Evolutionary conservation across 768 basidiomycete genomes (phyloP).

Genomic region (Phlebiopsis gigantea): DNA sequence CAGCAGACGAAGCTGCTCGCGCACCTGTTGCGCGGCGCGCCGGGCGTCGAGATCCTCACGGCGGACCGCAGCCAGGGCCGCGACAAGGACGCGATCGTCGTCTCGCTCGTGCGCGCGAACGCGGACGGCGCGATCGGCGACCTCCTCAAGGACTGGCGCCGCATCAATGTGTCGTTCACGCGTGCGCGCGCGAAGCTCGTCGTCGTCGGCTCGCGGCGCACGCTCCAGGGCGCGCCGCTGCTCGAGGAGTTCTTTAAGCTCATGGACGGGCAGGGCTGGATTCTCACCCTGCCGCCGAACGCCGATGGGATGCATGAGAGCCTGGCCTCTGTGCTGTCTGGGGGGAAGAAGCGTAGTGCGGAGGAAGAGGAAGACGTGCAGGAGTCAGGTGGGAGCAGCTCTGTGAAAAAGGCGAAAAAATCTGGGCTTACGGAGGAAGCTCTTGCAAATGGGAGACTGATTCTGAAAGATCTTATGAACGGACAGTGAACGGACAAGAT

Average conservation of each 20-base stretch:
- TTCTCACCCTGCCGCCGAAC: slow-evolving; percentile 47
- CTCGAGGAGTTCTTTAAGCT: slow-evolving; percentile 72
- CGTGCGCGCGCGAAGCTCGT: slow-evolving; percentile 87
- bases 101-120: slow-evolving; percentile 91
- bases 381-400: slow-evolving; percentile 12
- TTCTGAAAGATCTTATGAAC: slow-evolving; percentile 58
- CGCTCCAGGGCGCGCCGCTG: slow-evolving; percentile 57
- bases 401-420: slow-evolving; percentile 34
- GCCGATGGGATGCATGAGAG: slow-evolving; percentile 49
- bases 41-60: slow-evolving; percentile 78
- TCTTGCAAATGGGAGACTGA: slow-evolving; percentile 49
- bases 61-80: slow-evolving; percentile 92
- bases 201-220: slow-evolving; percentile 83
- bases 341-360: slow-evolving; percentile 24
- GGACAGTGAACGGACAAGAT: slow-evolving; percentile 22
- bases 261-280: slow-evolving; percentile 72
- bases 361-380: slow-evolving; percentile 15
- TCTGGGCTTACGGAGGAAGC: slow-evolving; percentile 24
- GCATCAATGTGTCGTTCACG: slow-evolving; percentile 96
- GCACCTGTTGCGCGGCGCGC: slow-evolving; percentile 50
- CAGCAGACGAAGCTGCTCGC: slow-evolving; percentile 92
- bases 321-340: slow-evolving; percentile 7
- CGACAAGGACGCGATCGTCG: slow-evolving; percentile 92
- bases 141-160: slow-evolving; percentile 89
- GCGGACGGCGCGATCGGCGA: slow-evolving; percentile 70